A percentile compares a stretch with the other conserved stretches of the same genome.
These are phyloP conservation scores for Candida freyschussii DNA, from an alignment of 1,139 yeast species.

Conservation along the genomic window DNA sequence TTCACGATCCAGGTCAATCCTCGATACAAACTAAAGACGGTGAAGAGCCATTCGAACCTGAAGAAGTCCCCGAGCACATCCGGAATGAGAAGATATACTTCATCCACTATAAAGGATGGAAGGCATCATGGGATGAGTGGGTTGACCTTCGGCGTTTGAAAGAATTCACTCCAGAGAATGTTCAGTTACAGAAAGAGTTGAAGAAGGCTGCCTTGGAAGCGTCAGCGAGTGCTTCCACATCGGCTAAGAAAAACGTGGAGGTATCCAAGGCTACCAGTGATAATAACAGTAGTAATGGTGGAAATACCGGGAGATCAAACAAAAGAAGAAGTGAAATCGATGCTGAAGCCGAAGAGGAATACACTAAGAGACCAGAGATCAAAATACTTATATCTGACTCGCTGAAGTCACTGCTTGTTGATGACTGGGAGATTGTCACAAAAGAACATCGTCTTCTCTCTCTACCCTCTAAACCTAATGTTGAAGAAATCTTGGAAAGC, in stretches of 20 bases:
- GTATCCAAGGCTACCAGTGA: slow-evolving; percentile 12
- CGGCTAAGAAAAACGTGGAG: slow-evolving; percentile 14
- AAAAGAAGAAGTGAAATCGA: slow-evolving; percentile 23
- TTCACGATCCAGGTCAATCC: slow-evolving; percentile 51
- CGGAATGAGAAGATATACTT: slow-evolving; percentile 45
- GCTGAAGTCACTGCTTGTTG: slow-evolving; percentile 69
- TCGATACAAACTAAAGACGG: slow-evolving; percentile 40
- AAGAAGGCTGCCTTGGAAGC: slow-evolving; percentile 40
- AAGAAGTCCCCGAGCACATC: slow-evolving; percentile 43
- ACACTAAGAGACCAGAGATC: slow-evolving; percentile 43
- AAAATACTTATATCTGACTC: slow-evolving; percentile 54
- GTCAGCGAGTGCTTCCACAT: slow-evolving; percentile 17
- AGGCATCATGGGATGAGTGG: slow-evolving; percentile 97
- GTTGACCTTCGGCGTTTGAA: slow-evolving; percentile 65
- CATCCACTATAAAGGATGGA: slow-evolving; percentile 96
- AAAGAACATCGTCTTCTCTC: slow-evolving; percentile 66
- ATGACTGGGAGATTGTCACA: slow-evolving; percentile 91
- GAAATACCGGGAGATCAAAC: slow-evolving; percentile 8
- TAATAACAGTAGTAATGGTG: slow-evolving; percentile 8
- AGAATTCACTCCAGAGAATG: slow-evolving; percentile 64
- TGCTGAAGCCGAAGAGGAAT: slow-evolving; percentile 34
- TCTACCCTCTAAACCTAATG: slow-evolving; percentile 53
- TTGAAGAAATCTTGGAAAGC: slow-evolving; percentile 46
- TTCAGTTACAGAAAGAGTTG: slow-evolving; percentile 59
- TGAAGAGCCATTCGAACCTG: slow-evolving; percentile 26